Percentiles rank a stretch among this genome's conserved stretches.
These are phyloP conservation scores for Apiotrichum siamense DNA, from an alignment of 1,284 basidiomycete genomes.

Conservation along the genomic window DNA sequence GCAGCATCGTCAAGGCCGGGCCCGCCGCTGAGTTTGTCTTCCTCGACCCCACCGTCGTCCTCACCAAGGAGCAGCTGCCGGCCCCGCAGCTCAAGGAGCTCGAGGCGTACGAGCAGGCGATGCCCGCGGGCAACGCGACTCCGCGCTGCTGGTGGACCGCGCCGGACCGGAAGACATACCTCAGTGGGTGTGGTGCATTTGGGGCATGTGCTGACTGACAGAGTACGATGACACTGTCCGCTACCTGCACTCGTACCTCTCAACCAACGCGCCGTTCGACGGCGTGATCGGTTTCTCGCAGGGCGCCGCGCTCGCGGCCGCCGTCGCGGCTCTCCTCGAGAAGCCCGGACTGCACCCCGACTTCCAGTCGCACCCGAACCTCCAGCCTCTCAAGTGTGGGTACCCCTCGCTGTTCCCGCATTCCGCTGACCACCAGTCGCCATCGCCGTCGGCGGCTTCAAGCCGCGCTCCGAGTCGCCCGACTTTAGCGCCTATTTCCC, in stretches of 20 bases:
- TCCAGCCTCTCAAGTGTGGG: slow-evolving; percentile 55
- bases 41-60: slow-evolving; percentile 61
- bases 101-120: not conserved
- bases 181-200: too few relatives aligned
- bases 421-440: slow-evolving; percentile 37
- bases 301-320: slow-evolving; percentile 69
- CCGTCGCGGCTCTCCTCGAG: slow-evolving; percentile 62
- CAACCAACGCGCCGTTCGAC: slow-evolving; percentile 46
- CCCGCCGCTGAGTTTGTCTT: slow-evolving; percentile 57
- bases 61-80: slow-evolving; percentile 33
- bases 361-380: slow-evolving; percentile 62
- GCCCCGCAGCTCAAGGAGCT: slow-evolving; percentile 3
- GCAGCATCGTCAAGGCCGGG: not conserved
- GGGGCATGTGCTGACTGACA: too few relatives aligned
- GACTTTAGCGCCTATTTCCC: slow-evolving; percentile 51
- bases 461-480: slow-evolving; percentile 36
- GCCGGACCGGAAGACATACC: slow-evolving; percentile 6
- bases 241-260: slow-evolving; percentile 47
- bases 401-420: not conserved
- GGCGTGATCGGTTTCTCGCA: slow-evolving; percentile 82
- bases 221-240: slow-evolving; percentile 58
- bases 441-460: slow-evolving; percentile 53
- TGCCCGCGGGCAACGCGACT: not conserved
- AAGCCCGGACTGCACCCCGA: slow-evolving; percentile 56
- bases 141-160: slow-evolving; percentile 8